phyloP scores from a whole-genome alignment of 495 filamentous ascomycete species.

The Cryomyces minteri region DNA sequence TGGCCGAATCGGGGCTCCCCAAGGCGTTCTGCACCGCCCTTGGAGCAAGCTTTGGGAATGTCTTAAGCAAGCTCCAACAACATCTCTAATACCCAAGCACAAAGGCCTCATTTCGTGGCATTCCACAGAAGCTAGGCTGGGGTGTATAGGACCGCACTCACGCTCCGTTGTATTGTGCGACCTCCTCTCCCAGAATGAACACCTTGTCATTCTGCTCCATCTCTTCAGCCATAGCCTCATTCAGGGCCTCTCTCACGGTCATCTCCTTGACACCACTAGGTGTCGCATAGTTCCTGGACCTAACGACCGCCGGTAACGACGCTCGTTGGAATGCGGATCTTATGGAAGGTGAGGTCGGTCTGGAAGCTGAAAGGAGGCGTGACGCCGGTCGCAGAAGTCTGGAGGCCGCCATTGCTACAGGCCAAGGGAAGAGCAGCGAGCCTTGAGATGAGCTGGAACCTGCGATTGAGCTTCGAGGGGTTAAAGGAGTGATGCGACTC shows the following conservation, averaged over 20 bases:
- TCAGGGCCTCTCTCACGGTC: slow-evolving; percentile 90
- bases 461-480: too few species aligned
- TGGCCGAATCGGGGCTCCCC: neutral
- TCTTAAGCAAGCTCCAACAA: neutral
- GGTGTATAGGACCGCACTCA: slow-evolving; percentile 20
- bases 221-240: slow-evolving; percentile 95
- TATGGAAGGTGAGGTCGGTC: slow-evolving; percentile 29
- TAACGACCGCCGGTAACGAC: slow-evolving; percentile 25
- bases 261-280: slow-evolving; percentile 62
- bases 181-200: slow-evolving; percentile 91
- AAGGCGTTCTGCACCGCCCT: too few species aligned
- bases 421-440: neutral
- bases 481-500: too few species aligned
- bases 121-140: neutral
- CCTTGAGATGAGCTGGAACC: too few species aligned
- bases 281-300: slow-evolving; percentile 20
- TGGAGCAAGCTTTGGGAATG: neutral
- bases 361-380: slow-evolving; percentile 48
- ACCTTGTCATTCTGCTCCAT: slow-evolving; percentile 86
- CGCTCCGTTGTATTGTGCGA: slow-evolving; percentile 98
- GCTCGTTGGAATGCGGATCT: slow-evolving; percentile 30
- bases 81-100: neutral
- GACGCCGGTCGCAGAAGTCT: slow-evolving; percentile 67
- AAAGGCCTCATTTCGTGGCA: neutral
- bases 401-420: slow-evolving; percentile 36